Conservation (phyloP, 805 yeast genomes). For the Cyberlindnera petersonii region DNA sequence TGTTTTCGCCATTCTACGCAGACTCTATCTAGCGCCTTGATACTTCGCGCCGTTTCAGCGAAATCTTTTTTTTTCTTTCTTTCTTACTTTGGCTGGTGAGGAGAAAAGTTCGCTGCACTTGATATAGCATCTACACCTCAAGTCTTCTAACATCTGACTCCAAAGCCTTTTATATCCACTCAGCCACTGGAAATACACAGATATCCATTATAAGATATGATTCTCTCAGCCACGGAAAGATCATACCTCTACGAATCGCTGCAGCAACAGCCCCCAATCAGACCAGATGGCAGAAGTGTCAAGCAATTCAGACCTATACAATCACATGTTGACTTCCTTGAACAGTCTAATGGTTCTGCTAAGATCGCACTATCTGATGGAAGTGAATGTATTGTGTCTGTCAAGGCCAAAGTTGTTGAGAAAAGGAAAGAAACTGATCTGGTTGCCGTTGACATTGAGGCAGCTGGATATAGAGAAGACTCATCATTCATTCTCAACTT, state of each 20-base stretch:
- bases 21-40: neutral
- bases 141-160: no score
- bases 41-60: constrained; percentile 3
- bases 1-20: constrained; percentile 9
- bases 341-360: constrained; percentile 90
- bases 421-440: constrained; percentile 42
- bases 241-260: constrained; percentile 75
- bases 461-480: constrained; percentile 78
- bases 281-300: constrained; percentile 81
- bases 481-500: constrained; percentile 63
- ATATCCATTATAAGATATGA: no score
- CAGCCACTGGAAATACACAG: no score
- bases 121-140: no score
- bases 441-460: constrained; percentile 73
- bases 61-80: constrained; percentile 4
- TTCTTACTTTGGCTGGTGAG: no score
- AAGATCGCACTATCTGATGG: constrained; percentile 85
- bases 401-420: constrained; percentile 77
- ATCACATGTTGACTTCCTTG: constrained; percentile 74
- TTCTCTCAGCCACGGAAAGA: constrained; percentile 71
- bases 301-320: constrained; percentile 84
- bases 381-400: constrained; percentile 87
- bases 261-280: constrained; percentile 49
- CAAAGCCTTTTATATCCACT: no score
- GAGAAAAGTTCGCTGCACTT: no score